Evolutionary conservation across 257 asterid genomes (phyloP), one percentile per base, ranked within the genome.

Genomic region (Ballota nigra): DNA sequence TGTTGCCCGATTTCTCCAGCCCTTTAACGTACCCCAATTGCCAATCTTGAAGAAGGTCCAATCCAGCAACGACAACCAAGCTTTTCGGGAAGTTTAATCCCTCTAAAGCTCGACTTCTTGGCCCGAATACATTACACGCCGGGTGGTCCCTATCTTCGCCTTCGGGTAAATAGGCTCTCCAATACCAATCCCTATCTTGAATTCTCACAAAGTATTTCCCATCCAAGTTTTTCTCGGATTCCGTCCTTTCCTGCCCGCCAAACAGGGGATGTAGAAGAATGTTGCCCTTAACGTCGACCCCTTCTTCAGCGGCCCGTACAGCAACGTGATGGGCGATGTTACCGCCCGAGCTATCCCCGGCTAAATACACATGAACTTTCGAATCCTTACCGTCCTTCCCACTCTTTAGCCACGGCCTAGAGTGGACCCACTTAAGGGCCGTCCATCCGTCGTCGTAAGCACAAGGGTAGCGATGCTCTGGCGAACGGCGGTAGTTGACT

Each of bases 381-480:
- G n/a, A 28, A 71, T 71, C 80, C 23, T 76, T 84, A n/a, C 16
- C 47, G 68, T 74, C 80, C 19, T 73, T 72, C 70, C 88, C 88
- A 68, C 88, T 84, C 4, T 57, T 41, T 7, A 84, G 84, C 88
- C 88, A 84, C 6, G 77, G n/a, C 63, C 81, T 79, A 0, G 88
- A 84, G 40, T 56, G 70, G 2, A 79, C 96, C 97, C 97, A 91
- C 24, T 80, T 82, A 15, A 91, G 91, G 53, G 97, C 92, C 0
- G 85, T 45, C 96, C 94, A 91, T 22, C 97, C 96, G 41, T 91
- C 97, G 38, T 91, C 94, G 49, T 85, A 85, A 3, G 96, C 97
- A 71, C 95, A 87, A 0, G 97, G 97, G 36, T 81, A 88, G 0
- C 92, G 80, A 60, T 88, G 79, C 83, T 91, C 97, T 0, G 97